Evolutionary conservation across 345 rosid species (phyloP).

Genomic region (Melaleuca quinquenervia): DNA sequence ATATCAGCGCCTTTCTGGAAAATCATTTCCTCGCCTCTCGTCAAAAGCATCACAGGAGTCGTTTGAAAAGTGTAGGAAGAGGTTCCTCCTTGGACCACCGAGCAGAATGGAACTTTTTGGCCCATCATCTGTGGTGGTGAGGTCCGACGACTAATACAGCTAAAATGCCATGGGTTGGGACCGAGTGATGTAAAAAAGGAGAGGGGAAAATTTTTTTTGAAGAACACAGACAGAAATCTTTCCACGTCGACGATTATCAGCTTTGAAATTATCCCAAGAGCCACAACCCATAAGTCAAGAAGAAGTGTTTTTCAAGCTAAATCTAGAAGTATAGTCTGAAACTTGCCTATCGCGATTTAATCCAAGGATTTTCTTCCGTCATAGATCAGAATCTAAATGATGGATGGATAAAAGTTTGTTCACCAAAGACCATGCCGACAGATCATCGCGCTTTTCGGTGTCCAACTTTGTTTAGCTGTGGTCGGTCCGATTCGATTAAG

Average conservation of each 20-base stretch:
- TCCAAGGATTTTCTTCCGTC: neutral
- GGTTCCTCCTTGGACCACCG: neutral
- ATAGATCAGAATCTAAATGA: neutral
- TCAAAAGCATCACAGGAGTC: neutral
- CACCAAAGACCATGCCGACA: neutral
- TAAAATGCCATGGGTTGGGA: neutral
- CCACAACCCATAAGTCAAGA: neutral
- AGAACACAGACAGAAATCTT: neutral
- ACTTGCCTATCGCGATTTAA: neutral
- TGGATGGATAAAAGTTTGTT: neutral
- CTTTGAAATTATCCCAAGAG: neutral
- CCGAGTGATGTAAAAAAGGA: neutral
- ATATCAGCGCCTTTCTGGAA: neutral
- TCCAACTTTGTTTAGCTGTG: neutral
- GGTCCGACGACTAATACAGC: neutral
- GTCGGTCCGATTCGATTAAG: rapidly evolving
- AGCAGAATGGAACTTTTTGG: neutral
- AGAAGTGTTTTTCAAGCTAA: neutral
- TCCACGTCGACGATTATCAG: too few species aligned
- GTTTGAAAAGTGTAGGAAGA: neutral
- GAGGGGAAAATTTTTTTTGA: neutral
- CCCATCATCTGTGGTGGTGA: neutral
- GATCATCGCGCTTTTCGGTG: rapidly evolving
- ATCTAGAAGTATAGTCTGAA: neutral
- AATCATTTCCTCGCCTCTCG: neutral